Evolutionary conservation across 148 eudicot species (phyloP), one percentile per base, ranked within the genome.

Genomic region (Fagopyrum homotropicum): DNA sequence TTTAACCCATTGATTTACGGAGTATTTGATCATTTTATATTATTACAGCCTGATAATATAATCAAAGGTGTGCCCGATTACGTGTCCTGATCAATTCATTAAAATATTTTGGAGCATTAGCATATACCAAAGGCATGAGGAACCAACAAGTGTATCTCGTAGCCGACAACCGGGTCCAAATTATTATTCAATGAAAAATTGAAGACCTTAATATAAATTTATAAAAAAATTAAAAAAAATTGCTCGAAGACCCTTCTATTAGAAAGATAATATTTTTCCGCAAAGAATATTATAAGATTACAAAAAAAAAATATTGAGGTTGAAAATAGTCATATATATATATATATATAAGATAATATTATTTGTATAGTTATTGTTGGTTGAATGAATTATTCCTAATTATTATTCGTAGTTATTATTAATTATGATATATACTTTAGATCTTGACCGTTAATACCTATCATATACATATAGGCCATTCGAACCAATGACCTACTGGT

Each of bases 101-200:
- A 14, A 43, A 66, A 66, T 4, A 66, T 35, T 40, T 9, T 15
- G 16, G 2, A 14, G 70, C 14, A 61, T 40, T 64, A 64, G 46
- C 70, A 64, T 64, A 64, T 35, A 66, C 47, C 2, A 7, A 8
- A 48, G 40, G 40, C 40, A 48, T 11, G 9, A 17, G 46, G 46
- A 66, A 66, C 46, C 43, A 66, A 14, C 46, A 66, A 63, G 4
- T 9, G 17, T 66, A 35, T 45, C 9, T 9, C 46, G 47, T 64
- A 64, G 45, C 69, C 69, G 69, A 63, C 69, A 63, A 29, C 45
- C 44, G 45, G 69, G 45, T 30, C 69, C 44, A 29, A 57, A 63
- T 7, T 29, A 9, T 35, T 11, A 66, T 35, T 14, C 0, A 35
- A 66, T 14, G 45, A 30, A 66, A 66, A 35, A 40, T 14, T 40